phyloP scores from a whole-genome alignment of 345 rosid species.

The Acer campestre region DNA sequence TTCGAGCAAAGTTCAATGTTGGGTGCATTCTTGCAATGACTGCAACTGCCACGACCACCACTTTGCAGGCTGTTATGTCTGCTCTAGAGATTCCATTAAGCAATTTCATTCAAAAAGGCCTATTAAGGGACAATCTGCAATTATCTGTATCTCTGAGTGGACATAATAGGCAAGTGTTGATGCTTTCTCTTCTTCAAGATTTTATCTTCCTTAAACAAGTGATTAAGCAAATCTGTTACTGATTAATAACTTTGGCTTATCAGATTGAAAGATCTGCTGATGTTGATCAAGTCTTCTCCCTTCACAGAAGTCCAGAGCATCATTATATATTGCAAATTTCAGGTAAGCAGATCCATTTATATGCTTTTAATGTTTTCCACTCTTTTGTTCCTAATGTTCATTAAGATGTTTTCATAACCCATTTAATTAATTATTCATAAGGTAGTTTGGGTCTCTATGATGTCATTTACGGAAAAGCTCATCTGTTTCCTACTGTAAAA shows the following conservation, averaged over 20 bases:
- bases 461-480: background rate
- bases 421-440: constrained; percentile 1
- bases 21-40: constrained; percentile 95
- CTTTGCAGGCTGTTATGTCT: constrained; percentile 82
- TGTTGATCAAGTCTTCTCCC: constrained; percentile 67
- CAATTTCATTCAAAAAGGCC: constrained; percentile 72
- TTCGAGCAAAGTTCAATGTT: constrained; percentile 58
- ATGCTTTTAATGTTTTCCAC: constrained; percentile 4
- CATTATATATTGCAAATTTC: constrained; percentile 95
- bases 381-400: background rate
- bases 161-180: constrained; percentile 58
- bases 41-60: constrained; percentile 81
- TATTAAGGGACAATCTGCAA: constrained; percentile 70
- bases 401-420: background rate
- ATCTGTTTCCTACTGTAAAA: background rate
- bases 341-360: constrained; percentile 46
- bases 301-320: constrained; percentile 69
- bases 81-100: constrained; percentile 79
- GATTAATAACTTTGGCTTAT: constrained; percentile 23
- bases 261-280: constrained; percentile 86
- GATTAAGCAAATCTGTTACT: constrained; percentile 9
- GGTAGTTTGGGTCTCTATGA: constrained; percentile 4
- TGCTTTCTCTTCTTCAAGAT: constrained; percentile 2
- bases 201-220: background rate
- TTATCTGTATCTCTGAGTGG: constrained; percentile 78